phyloP scores from a whole-genome alignment of 139 green algal genomes.

The Picochlorum sp. region DNA sequence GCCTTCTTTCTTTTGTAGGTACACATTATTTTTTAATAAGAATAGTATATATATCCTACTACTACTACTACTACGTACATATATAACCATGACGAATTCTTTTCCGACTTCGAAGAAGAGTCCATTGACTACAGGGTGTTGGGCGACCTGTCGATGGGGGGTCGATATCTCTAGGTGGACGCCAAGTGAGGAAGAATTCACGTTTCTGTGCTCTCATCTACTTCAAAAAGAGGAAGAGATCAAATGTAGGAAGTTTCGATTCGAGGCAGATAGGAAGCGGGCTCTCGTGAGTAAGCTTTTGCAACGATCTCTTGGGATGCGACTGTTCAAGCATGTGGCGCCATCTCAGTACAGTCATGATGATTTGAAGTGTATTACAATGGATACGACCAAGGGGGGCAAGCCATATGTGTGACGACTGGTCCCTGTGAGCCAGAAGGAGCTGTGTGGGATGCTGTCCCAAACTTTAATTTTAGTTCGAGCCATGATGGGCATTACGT shows the following conservation, averaged over 20 bases:
- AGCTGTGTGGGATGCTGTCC: slow-evolving; percentile 14
- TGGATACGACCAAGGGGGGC: slow-evolving; percentile 45
- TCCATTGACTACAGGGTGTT: too few species aligned
- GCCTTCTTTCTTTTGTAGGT: too few species aligned
- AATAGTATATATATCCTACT: too few species aligned
- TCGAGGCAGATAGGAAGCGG: slow-evolving; percentile 39
- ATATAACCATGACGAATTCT: too few species aligned
- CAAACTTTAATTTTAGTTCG: slow-evolving; percentile 82
- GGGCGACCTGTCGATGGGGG: slow-evolving; percentile 25
- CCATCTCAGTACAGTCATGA: background rate
- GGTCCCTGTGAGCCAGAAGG: background rate
- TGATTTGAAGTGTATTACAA: background rate
- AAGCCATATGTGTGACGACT: slow-evolving; percentile 52
- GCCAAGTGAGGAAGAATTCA: slow-evolving; percentile 18
- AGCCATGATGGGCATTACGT: slow-evolving; percentile 62
- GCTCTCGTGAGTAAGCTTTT: slow-evolving; percentile 48
- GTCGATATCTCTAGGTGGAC: slow-evolving; percentile 30
- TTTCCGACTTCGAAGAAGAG: too few species aligned
- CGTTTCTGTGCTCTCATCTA: slow-evolving; percentile 29
- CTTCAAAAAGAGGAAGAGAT: slow-evolving; percentile 12
- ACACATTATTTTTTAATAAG: too few species aligned
- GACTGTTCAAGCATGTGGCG: background rate
- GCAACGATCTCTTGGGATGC: slow-evolving; percentile 15
- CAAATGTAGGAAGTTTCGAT: slow-evolving; percentile 6
- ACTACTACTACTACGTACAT: too few species aligned